Percentiles rank a stretch among this genome's conserved stretches.
phyloP scores from a whole-genome alignment of 2,329 filamentous ascomycete genomes.

The Exophiala viscosa region DNA sequence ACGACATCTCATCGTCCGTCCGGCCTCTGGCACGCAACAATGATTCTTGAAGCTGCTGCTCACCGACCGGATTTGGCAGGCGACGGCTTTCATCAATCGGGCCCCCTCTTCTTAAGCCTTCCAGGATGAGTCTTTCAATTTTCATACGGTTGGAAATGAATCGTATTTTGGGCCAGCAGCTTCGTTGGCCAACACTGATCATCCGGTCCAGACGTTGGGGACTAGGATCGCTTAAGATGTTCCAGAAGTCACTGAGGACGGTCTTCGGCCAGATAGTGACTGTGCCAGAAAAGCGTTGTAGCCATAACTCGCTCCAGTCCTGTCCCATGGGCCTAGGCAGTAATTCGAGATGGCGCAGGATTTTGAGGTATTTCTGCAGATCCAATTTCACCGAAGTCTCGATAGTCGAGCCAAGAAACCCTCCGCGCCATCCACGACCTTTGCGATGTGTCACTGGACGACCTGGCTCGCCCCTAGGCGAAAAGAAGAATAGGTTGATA shows the following conservation, averaged over 20 bases:
- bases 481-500: constrained; percentile 99
- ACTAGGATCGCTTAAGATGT: constrained; percentile 81
- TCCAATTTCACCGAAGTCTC: constrained; percentile 97
- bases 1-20: constrained; percentile 14
- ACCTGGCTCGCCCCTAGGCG: constrained; percentile 83
- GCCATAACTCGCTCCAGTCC: constrained; percentile 95
- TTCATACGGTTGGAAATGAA: constrained; percentile 86
- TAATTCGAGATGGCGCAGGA: constrained; percentile 85
- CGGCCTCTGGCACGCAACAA: constrained; percentile 14
- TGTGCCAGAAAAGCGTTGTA: constrained; percentile 90
- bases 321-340: constrained; percentile 86
- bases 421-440: constrained; percentile 91
- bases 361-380: constrained; percentile 95
- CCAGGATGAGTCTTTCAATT: constrained; percentile 66
- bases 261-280: constrained; percentile 95
- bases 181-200: constrained; percentile 86
- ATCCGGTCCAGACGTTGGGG: constrained; percentile 73
- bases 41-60: constrained; percentile 20
- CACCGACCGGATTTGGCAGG: constrained; percentile 18
- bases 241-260: constrained; percentile 71
- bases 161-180: constrained; percentile 83
- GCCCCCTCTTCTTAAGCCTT: constrained; percentile 46
- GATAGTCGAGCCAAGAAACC: constrained; percentile 84
- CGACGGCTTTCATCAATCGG: constrained; percentile 28
- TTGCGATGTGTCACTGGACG: constrained; percentile 90